Evolutionary conservation across 345 rosid species (phyloP).

Genomic region (Trapa bicornis): DNA sequence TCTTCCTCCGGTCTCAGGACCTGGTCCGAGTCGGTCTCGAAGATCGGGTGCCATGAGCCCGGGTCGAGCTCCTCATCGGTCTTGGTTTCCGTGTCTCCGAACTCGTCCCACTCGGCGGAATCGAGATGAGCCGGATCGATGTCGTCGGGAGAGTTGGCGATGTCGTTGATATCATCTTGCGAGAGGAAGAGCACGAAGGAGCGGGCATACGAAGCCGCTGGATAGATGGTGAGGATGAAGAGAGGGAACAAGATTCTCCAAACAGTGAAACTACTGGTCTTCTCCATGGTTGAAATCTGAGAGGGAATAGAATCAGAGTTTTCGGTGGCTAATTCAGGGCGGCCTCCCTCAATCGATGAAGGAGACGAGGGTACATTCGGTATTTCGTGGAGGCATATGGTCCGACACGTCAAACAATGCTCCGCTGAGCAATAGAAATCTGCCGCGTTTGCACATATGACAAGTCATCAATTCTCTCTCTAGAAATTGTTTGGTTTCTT

Average conservation of each 20-base stretch:
- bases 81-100: constrained; percentile 54
- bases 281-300: neutral
- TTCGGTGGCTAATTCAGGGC: neutral
- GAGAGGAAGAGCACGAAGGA: constrained; percentile 64
- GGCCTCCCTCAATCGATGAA: neutral
- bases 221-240: constrained; percentile 25
- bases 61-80: constrained; percentile 78
- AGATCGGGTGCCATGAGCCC: constrained; percentile 85
- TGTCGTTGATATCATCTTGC: constrained; percentile 74
- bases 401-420: neutral
- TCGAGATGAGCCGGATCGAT: constrained; percentile 27
- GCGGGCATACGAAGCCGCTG: constrained; percentile 33
- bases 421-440: neutral
- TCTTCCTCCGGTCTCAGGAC: constrained; percentile 15
- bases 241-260: neutral
- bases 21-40: constrained; percentile 51
- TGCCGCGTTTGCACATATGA: neutral
- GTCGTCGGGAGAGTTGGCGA: constrained; percentile 23
- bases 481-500: too few relatives aligned
- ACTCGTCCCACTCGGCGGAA: constrained; percentile 63
- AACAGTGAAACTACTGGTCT: neutral
- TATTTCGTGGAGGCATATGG: neutral
- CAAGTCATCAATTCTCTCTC: neutral
- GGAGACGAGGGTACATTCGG: neutral
- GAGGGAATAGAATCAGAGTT: neutral